A percentile compares a stretch with the other conserved stretches of the same genome.
Conservation (phyloP, 202 grass and related monocot species). For the Eragrostis tef region DNA sequence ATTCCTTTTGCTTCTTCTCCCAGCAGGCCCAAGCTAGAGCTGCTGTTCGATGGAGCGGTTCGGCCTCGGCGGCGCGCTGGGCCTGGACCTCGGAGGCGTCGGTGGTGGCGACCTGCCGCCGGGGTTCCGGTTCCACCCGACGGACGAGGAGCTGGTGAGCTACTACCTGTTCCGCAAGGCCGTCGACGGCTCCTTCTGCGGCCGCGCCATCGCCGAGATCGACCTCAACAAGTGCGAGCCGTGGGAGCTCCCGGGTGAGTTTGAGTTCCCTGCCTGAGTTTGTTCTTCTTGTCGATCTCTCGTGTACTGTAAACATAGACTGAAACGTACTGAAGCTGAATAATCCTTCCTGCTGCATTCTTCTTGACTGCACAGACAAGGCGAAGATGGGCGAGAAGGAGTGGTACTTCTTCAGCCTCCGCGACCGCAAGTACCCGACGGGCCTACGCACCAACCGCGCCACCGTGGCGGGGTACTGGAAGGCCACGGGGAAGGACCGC, state of each 20-base stretch:
- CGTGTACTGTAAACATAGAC: no score
- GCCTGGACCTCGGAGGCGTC: background rate
- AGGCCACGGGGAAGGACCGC: slow-evolving; percentile 97
- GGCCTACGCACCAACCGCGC: slow-evolving; percentile 93
- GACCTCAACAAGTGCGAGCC: slow-evolving; percentile 95
- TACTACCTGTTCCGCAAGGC: slow-evolving; percentile 91
- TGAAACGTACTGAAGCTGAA: no score
- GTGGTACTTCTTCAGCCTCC: slow-evolving; percentile 98
- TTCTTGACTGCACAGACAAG: slow-evolving; percentile 57
- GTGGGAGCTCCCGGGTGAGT: slow-evolving; percentile 83
- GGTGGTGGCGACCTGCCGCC: slow-evolving; percentile 53
- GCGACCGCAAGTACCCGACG: slow-evolving; percentile 96
- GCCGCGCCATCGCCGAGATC: slow-evolving; percentile 90
- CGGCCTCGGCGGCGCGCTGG: slow-evolving; percentile 42
- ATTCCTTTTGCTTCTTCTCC: background rate
- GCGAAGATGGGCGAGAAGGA: slow-evolving; percentile 88
- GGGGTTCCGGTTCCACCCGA: slow-evolving; percentile 83
- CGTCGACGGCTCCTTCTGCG: slow-evolving; percentile 63
- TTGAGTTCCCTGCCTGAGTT: background rate
- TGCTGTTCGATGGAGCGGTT: slow-evolving; percentile 78
- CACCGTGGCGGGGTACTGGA: slow-evolving; percentile 88
- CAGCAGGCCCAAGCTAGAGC: no score
- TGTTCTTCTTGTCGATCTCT: background rate
- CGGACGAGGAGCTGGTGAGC: slow-evolving; percentile 77
- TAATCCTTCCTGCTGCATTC: no score